Evolutionary conservation across 345 rosid genomes (phyloP).

Genomic region (Eutrema heterophyllum): DNA sequence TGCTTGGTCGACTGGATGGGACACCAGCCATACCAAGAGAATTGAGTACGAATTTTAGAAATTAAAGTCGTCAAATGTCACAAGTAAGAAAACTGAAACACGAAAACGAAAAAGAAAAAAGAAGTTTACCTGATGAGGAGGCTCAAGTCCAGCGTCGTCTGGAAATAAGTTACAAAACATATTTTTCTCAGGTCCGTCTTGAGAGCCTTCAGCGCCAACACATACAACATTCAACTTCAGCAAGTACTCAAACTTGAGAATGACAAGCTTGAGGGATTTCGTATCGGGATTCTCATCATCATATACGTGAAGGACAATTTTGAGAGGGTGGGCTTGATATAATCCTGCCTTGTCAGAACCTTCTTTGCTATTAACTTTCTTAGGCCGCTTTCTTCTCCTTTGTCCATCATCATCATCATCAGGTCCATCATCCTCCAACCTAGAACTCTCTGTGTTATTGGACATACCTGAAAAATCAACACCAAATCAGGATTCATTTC

Average conservation of each 20-base stretch:
- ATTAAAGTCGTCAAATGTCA: not conserved
- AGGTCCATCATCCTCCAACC: slow-evolving; percentile 74
- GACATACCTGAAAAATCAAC: slow-evolving; percentile 44
- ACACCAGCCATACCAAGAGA: slow-evolving; percentile 13
- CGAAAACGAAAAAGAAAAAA: not conserved
- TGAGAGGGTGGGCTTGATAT: slow-evolving; percentile 77
- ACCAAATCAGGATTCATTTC: slow-evolving; percentile 7
- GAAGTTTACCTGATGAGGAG: slow-evolving; percentile 73
- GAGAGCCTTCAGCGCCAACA: slow-evolving; percentile 71
- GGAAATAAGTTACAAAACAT: slow-evolving; percentile 95
- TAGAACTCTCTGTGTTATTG: slow-evolving; percentile 52
- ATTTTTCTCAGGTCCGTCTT: slow-evolving; percentile 58
- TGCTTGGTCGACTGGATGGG: slow-evolving; percentile 74
- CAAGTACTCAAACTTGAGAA: slow-evolving; percentile 79
- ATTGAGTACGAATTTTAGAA: slow-evolving; percentile 4
- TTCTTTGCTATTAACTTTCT: slow-evolving; percentile 49
- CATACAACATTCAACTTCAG: slow-evolving; percentile 76
- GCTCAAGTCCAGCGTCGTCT: slow-evolving; percentile 74
- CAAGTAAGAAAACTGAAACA: slow-evolving; percentile 2
- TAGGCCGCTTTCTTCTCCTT: slow-evolving; percentile 87
- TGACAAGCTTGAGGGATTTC: slow-evolving; percentile 58
- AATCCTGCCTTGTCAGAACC: slow-evolving; percentile 61
- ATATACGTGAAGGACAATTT: slow-evolving; percentile 56
- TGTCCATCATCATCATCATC: slow-evolving; percentile 95
- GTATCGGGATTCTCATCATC: slow-evolving; percentile 68